phyloP scores from a whole-genome alignment of 306 rosid species.

The Castanea crenata region DNA sequence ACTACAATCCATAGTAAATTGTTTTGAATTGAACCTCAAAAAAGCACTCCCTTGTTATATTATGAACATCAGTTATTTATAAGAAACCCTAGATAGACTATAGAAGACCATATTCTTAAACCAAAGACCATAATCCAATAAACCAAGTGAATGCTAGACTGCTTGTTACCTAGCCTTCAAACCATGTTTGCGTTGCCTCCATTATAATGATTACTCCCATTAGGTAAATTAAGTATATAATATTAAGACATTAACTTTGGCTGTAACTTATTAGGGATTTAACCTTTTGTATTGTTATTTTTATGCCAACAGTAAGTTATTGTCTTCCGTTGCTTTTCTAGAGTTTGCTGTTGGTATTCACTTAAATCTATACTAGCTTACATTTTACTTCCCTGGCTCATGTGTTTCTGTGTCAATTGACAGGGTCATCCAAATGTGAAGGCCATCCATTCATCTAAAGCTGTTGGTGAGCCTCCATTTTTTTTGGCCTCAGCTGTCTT shows the following conservation, averaged over 20 bases:
- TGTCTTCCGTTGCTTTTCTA: not conserved
- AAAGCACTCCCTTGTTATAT: not conserved
- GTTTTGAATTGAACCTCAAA: not conserved
- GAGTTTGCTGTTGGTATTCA: conserved; percentile 5
- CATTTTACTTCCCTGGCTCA: conserved; percentile 1
- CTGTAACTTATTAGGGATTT: not conserved
- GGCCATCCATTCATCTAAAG: conserved; percentile 95
- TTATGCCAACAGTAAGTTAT: not conserved
- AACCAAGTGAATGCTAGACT: too few relatives aligned
- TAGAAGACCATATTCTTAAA: not conserved
- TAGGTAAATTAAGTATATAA: not conserved
- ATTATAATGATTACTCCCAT: not conserved
- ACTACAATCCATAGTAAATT: not conserved
- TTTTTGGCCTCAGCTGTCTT: conserved; percentile 78
- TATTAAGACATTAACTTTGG: not conserved
- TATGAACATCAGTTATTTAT: not conserved
- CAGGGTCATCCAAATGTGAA: conserved; percentile 94
- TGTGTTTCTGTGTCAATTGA: conserved; percentile 19
- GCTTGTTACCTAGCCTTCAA: too few relatives aligned
- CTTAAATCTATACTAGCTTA: not conserved
- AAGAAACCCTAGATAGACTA: not conserved
- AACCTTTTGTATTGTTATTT: not conserved
- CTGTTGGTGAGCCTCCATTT: conserved; percentile 98
- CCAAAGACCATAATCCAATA: too few relatives aligned
- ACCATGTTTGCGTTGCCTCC: too few relatives aligned